phyloP scores from a whole-genome alignment of 2,329 filamentous ascomycete genomes.

The Alternaria ventricosa region DNA sequence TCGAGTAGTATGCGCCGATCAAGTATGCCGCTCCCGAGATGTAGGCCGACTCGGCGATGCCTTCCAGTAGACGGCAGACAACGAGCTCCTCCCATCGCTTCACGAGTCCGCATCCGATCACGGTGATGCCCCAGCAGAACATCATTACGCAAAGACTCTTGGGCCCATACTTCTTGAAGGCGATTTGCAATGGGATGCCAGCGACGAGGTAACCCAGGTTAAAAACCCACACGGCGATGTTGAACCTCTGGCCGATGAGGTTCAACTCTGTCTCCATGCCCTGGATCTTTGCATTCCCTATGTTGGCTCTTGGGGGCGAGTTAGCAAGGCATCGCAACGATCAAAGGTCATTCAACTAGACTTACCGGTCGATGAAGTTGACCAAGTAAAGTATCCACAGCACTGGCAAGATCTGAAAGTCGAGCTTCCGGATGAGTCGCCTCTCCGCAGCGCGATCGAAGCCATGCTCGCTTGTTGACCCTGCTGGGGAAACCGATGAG shows the following conservation, averaged over 20 bases:
- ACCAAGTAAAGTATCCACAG: slow-evolving; percentile 45
- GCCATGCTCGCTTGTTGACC: slow-evolving; percentile 11
- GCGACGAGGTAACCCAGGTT: slow-evolving; percentile 47
- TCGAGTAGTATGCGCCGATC: slow-evolving; percentile 54
- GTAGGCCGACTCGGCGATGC: slow-evolving; percentile 40
- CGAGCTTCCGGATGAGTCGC: slow-evolving; percentile 38
- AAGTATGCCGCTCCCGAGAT: slow-evolving; percentile 39
- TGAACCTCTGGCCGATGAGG: slow-evolving; percentile 46
- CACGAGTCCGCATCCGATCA: slow-evolving; percentile 40
- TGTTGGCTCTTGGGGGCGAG: slow-evolving; percentile 23
- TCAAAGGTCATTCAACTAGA: not conserved
- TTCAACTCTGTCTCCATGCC: slow-evolving; percentile 46
- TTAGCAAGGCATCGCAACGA: not conserved
- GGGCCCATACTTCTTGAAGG: slow-evolving; percentile 44
- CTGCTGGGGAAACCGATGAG: slow-evolving; percentile 9
- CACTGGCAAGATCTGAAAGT: slow-evolving; percentile 38
- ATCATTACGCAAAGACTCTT: slow-evolving; percentile 45
- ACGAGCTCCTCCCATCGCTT: slow-evolving; percentile 38
- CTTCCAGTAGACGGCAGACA: slow-evolving; percentile 38
- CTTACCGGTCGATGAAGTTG: slow-evolving; percentile 42
- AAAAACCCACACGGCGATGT: slow-evolving; percentile 48
- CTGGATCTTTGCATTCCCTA: slow-evolving; percentile 46
- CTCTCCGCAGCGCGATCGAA: slow-evolving; percentile 35
- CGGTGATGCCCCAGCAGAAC: slow-evolving; percentile 43
- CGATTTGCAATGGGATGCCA: slow-evolving; percentile 43